Percentiles rank a stretch among this genome's conserved stretches.
phyloP scores from a whole-genome alignment of 305 asterid species.

The Rubia balearica region DNA sequence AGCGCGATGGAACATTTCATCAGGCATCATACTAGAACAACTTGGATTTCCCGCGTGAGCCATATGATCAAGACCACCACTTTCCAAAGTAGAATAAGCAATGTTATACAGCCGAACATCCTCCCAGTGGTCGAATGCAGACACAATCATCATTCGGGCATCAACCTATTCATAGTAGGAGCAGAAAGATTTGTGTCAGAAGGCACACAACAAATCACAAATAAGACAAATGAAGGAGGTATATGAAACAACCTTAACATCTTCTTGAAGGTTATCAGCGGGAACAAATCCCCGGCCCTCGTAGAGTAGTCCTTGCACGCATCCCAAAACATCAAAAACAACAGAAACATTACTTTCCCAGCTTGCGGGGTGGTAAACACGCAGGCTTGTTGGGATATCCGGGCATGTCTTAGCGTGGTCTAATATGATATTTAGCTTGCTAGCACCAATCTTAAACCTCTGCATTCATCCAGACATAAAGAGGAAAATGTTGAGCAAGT shows the following conservation, averaged over 20 bases:
- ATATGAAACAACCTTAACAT: slow-evolving; percentile 13
- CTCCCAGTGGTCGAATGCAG: slow-evolving; percentile 7
- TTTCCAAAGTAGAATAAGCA: background rate
- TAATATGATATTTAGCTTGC: slow-evolving; percentile 7
- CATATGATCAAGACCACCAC: no score
- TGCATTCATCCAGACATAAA: slow-evolving; percentile 11
- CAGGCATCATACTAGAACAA: no score
- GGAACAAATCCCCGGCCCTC: slow-evolving; percentile 2
- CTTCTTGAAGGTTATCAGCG: slow-evolving; percentile 10
- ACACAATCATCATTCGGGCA: slow-evolving; percentile 7
- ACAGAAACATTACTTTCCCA: background rate
- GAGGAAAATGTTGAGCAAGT: background rate
- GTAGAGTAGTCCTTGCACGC: slow-evolving; percentile 1
- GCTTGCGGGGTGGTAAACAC: background rate
- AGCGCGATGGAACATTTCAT: no score
- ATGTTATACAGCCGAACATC: background rate
- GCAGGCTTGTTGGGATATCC: background rate
- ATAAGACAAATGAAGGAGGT: background rate
- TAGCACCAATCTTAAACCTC: slow-evolving; percentile 9
- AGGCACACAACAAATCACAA: background rate
- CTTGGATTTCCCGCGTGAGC: no score
- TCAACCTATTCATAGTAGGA: slow-evolving; percentile 7
- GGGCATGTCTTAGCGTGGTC: slow-evolving; percentile 16
- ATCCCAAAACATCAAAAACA: slow-evolving; percentile 13
- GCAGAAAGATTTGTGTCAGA: background rate